phyloP scores from a whole-genome alignment of 768 basidiomycete genomes.

The Leccinum subtestaceum region DNA sequence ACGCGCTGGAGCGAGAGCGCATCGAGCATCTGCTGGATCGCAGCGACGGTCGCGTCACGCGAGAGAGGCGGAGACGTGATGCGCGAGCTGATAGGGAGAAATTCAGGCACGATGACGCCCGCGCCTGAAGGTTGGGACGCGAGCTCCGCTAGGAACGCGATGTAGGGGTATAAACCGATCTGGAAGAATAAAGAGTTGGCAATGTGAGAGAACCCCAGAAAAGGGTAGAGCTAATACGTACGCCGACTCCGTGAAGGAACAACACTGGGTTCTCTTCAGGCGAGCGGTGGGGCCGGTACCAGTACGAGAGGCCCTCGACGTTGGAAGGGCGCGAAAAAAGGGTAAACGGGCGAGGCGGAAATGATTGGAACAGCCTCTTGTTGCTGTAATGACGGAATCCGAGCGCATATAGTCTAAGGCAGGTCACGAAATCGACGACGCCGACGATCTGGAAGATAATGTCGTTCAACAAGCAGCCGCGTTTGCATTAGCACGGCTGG shows the following conservation, averaged over 20 bases:
- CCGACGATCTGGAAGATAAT: conserved; percentile 45
- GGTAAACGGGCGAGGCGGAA: conserved; percentile 52
- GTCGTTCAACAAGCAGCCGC: neutral
- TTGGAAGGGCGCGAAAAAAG: conserved; percentile 43
- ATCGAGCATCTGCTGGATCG: conserved; percentile 45
- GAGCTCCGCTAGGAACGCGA: conserved; percentile 49
- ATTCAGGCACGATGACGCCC: conserved; percentile 58
- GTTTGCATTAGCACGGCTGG: neutral
- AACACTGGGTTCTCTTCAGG: conserved; percentile 48
- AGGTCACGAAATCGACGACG: conserved; percentile 46
- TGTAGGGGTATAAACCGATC: conserved; percentile 64
- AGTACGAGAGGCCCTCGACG: conserved; percentile 38
- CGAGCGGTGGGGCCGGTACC: conserved; percentile 51
- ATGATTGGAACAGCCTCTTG: conserved; percentile 36
- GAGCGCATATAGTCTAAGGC: conserved; percentile 34
- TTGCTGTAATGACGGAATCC: conserved; percentile 57
- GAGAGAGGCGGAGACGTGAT: conserved; percentile 53
- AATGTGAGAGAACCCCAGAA: neutral
- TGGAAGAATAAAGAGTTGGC: conserved; percentile 19
- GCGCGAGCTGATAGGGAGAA: conserved; percentile 57
- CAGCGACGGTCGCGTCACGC: conserved; percentile 38
- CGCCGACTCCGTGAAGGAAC: conserved; percentile 72
- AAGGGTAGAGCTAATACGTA: conserved; percentile 21
- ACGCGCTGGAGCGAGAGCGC: conserved; percentile 38
- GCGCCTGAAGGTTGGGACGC: conserved; percentile 43